Evolutionary conservation across 2,329 filamentous ascomycete genomes (phyloP), one percentile per base, ranked within the genome.

Genomic region (Periconia digitata): DNA sequence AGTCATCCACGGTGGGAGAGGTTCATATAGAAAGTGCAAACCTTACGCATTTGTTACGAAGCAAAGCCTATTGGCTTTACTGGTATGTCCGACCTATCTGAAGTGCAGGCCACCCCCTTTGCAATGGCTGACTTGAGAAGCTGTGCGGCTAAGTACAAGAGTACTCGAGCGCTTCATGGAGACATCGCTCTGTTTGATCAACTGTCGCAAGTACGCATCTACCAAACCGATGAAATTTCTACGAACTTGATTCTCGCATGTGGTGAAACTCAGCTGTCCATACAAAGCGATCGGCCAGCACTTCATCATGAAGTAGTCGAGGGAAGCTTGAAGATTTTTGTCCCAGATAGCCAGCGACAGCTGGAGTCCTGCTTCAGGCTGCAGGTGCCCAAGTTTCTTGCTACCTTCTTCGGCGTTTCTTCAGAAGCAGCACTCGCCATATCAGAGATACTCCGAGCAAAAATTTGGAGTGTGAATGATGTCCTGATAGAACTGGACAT

Each of bases 101-200:
- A 6, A 15, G 6, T 16, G 17, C 8, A 2, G 18, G 12, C 13
- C 15, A 22, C 29, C 16, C 10, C 16, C 3, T 6, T 39, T 32
- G 16, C 4, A 29, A 34, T 36, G 16, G 23, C 52, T 56, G 22
- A 58, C 24, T 17, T 5, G 23, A 13, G 43, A 39, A 64, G 59
- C 34, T 64, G 60, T 29, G 59, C 60, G 12, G 48, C 58, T 18
- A 59, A 60, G 24, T 40, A 58, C 46, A 62, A 61, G 35, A 62
- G 58, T 40, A 24, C n/a, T 0, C 55, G 51, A 24, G 56, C 59
- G 15, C 47, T 64, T 10, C 52, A 34, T n/a, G 43, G 38, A 4
- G 49, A 62, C 3, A 16, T 15, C 4, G 16, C 32, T 8, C 42
- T 59, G 3, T 61, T 54, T 34, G 37, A 55, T 2, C 50, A 51